Evolutionary conservation across 1,139 yeast species (phyloP).

Genomic region (Candida freyschussii): DNA sequence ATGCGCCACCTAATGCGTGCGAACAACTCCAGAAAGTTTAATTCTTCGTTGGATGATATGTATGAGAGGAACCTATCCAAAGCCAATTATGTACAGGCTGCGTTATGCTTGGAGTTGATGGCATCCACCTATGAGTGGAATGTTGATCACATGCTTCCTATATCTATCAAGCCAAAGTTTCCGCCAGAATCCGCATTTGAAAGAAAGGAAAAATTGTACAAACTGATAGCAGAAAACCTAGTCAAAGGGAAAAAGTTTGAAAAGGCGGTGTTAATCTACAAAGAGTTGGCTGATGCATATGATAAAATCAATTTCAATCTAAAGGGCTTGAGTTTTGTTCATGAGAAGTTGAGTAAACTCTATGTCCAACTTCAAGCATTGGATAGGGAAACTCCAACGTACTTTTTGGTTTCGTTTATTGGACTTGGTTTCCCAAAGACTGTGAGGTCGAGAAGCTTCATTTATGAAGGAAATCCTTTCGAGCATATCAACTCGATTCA

Average conservation of each 20-base stretch:
- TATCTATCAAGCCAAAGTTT: constrained; percentile 61
- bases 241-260: constrained; percentile 70
- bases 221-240: constrained; percentile 68
- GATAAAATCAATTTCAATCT: constrained; percentile 72
- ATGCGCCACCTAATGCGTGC: constrained; percentile 75
- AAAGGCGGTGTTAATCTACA: constrained; percentile 72
- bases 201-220: constrained; percentile 69
- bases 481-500: constrained; percentile 85
- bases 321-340: constrained; percentile 70
- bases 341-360: constrained; percentile 61
- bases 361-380: constrained; percentile 65
- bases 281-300: constrained; percentile 73
- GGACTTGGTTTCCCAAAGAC: constrained; percentile 84
- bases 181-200: constrained; percentile 80
- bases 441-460: constrained; percentile 69
- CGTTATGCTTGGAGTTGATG: constrained; percentile 69
- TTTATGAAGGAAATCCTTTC: constrained; percentile 83
- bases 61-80: constrained; percentile 60
- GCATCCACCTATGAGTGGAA: constrained; percentile 81
- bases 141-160: constrained; percentile 50
- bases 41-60: constrained; percentile 71
- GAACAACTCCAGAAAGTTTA: constrained; percentile 74
- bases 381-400: constrained; percentile 73
- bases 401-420: constrained; percentile 72
- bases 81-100: constrained; percentile 74